Base-by-base conservation (phyloP, 108 stramenopile species). In the Poteriospumella lacustris region DNA sequence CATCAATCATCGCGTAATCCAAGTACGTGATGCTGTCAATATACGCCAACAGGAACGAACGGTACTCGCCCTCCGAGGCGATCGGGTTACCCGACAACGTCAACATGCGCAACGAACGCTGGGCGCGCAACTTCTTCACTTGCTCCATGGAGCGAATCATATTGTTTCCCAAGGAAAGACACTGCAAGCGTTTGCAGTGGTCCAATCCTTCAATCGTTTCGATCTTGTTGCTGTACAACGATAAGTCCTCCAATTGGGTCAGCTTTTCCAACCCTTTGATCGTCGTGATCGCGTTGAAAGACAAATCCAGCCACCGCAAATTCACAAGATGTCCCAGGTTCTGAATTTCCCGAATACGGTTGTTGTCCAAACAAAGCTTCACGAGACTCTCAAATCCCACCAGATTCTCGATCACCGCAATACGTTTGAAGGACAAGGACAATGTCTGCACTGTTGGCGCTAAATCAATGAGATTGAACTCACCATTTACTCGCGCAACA, bases 311-410 rank as follows among this genome's bases (percentile, higher is more conserved):
- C 89, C 89, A 89, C 1, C 75, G 82, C 60, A 89, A 72, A 15
- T 84, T 81, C 26, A 67, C 62, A n/a, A 89, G 59, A 77, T 87
- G 87, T 5, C 56, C 78, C 29, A 89, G 58, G 67, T 87, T 87
- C 26, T 58, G 44, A 60, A 89, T 85, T 1, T 15, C 60, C 12
- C 79, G 75, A 39, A 89, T 87, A 1, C 83, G 68, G 69, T 89
- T 89, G 83, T 89, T 89, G 83, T 89, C 89, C 47, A 89, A 64
- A 56, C 87, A 88, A 31, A 89, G 87, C 75, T 79, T 89, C 0
- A 84, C 85, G 24, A 89, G 68, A 5, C 56, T 44, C 29, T 81
- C 58, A 58, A 89, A 87, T 0, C 88, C 88, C 1, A 80, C 80
- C 43, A 89, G 68, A 75, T 89, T 89, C 68, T 84, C 89, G 58